Conservation (phyloP, 2,329 filamentous ascomycete species). For the Fusarium sp. region DNA sequence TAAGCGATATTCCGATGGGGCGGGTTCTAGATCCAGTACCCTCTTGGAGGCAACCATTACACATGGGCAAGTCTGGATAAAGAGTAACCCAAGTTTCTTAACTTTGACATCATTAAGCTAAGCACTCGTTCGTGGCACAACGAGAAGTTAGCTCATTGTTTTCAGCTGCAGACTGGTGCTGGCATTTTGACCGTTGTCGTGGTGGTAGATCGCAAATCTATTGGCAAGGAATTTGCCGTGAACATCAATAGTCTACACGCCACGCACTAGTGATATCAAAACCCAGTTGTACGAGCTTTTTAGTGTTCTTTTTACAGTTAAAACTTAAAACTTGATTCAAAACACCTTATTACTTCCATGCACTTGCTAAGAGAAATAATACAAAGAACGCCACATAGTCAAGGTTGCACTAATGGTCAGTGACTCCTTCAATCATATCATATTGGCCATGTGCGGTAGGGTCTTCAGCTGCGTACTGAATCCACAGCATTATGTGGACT, state of each 20-base stretch:
- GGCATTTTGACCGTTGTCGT: neutral
- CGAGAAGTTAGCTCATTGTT: neutral
- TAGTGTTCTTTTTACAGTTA: neutral
- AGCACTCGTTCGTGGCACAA: neutral
- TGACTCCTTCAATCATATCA: neutral
- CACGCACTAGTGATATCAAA: neutral
- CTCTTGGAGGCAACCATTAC: neutral
- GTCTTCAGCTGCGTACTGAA: neutral
- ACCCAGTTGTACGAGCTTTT: neutral
- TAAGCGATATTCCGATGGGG: neutral
- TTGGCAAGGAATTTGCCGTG: neutral
- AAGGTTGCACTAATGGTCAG: neutral
- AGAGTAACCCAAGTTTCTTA: neutral
- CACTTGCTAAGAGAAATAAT: neutral
- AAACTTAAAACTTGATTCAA: neutral
- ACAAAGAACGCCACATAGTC: neutral
- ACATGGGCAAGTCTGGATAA: neutral
- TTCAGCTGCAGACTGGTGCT: neutral
- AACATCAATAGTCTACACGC: neutral
- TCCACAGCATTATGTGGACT: neutral
- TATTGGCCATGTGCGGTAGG: neutral
- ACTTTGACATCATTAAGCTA: neutral
- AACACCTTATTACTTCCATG: neutral
- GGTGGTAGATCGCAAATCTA: neutral
- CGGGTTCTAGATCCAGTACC: neutral